Evolutionary conservation across 2,329 filamentous ascomycete genomes (phyloP), one percentile per base, ranked within the genome.

Genomic region (Diaporthe sp.): DNA sequence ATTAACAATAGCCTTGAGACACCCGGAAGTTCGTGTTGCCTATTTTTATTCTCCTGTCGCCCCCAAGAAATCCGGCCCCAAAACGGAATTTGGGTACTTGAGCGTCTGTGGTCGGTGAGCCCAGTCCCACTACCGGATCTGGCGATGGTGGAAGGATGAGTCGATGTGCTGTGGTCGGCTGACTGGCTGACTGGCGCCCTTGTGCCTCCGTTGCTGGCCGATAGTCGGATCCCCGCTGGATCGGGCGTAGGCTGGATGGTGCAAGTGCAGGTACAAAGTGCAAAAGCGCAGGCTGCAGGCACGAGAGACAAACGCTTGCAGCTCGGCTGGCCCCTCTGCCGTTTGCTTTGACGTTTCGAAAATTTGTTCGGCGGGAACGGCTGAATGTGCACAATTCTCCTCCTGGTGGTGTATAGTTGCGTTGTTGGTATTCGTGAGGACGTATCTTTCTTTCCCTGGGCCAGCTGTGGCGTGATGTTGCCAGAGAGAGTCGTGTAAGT

Each of bases 81-180:
- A 51, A 49, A 34, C 44, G 69, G 42, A 72, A 3, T 13, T n/a
- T 59, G 19, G n/a, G 19, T 46, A 39, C 13, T 37, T 19, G 69
- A 37, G 31, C 34, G 34, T 31, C 44, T 46, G 57, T 51, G 46
- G 42, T 72, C 55, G 44, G 46, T 51, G 57, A 62, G 53, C 59
- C 59, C 70, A 73, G 71, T 62, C 37, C 71, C 46, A 73, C 71
- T 62, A 22, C 58, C 71, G 71, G 71, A 73, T 73, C 71, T 61
- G 76, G 70, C 74, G 75, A 53, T 51, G 37, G n/a, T 46, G 31
- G 28, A 28, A 25, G 65, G 65, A 65, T 61, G 76, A 59, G 67
- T 71, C 73, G 58, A 74, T 59, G 70, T 72, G 62, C 76, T 42
- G 34, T 58, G 68, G 65, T 70, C 67, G 65, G 65, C 65, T 69